These are phyloP conservation scores for Phytophthora cactorum DNA, from an alignment of 352 stramenopile genomes.

Conservation along the genomic window DNA sequence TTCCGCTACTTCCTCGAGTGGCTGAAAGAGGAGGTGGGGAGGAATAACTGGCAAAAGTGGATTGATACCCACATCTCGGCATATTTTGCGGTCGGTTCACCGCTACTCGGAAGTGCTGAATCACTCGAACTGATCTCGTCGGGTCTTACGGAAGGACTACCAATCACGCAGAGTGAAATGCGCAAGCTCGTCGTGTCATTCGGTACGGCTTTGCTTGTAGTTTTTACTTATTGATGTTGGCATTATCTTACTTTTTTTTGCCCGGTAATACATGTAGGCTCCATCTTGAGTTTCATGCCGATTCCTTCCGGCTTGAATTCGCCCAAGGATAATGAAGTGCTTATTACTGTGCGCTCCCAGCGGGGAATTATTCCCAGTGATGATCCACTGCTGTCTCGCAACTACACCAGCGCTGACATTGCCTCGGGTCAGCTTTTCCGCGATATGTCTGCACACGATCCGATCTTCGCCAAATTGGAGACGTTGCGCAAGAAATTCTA, in stretches of 20 bases:
- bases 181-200: constrained; percentile 78
- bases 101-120: constrained; percentile 73
- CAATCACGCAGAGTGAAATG: constrained; percentile 69
- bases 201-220: constrained; percentile 34
- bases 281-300: constrained; percentile 77
- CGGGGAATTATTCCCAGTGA: constrained; percentile 24
- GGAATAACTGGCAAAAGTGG: constrained; percentile 77
- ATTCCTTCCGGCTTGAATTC: constrained; percentile 61
- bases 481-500: constrained; percentile 68
- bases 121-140: constrained; percentile 73
- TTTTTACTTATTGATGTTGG: not conserved
- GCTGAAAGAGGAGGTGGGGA: constrained; percentile 77
- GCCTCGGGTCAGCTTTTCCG: constrained; percentile 72
- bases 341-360: constrained; percentile 57
- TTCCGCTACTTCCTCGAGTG: constrained; percentile 87
- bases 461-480: constrained; percentile 71
- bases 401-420: constrained; percentile 77
- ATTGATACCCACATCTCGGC: constrained; percentile 78
- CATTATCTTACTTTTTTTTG: not conserved
- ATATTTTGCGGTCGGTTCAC: constrained; percentile 79
- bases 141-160: constrained; percentile 67
- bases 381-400: constrained; percentile 33
- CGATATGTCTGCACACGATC: constrained; percentile 67
- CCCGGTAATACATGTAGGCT: constrained; percentile 35
- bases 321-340: constrained; percentile 59